These are phyloP conservation scores for Fraxinus excelsior DNA, from an alignment of 257 asterid genomes.

Conservation along the genomic window DNA sequence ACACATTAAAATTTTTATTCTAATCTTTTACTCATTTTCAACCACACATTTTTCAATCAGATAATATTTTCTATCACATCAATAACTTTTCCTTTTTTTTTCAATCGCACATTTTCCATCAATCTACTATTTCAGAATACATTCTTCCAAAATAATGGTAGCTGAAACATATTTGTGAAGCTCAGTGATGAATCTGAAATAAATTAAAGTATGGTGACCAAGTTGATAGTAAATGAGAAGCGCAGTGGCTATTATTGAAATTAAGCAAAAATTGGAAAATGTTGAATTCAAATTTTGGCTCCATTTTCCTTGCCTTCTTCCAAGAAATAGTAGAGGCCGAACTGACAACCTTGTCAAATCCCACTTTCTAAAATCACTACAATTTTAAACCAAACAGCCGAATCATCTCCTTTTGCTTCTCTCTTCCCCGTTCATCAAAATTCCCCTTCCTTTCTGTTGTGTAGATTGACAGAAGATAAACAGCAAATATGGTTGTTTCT, in stretches of 20 bases:
- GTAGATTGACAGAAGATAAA: neutral
- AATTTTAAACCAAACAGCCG: constrained; percentile 22
- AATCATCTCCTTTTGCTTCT: neutral
- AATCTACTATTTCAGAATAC: no score
- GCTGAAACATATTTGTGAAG: neutral
- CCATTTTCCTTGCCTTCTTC: constrained; percentile 18
- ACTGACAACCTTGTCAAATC: constrained; percentile 22
- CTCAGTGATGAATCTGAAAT: neutral
- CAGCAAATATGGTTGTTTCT: constrained; percentile 23
- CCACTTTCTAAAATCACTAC: neutral
- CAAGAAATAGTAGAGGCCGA: neutral
- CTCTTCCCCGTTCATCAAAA: neutral
- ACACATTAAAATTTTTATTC: no score
- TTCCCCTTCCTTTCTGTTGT: neutral
- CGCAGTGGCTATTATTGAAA: neutral
- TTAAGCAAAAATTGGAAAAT: neutral
- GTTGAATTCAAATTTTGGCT: constrained; percentile 24
- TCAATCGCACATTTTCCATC: no score
- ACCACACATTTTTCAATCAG: no score
- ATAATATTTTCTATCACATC: no score
- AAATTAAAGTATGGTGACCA: neutral
- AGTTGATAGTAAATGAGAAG: neutral
- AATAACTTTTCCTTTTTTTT: no score
- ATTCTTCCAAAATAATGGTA: no score
- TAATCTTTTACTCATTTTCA: no score